A percentile compares a stretch with the other conserved stretches of the same genome.
Conservation (phyloP, 2,329 filamentous ascomycete genomes). For the Didymellaceae sp. region DNA sequence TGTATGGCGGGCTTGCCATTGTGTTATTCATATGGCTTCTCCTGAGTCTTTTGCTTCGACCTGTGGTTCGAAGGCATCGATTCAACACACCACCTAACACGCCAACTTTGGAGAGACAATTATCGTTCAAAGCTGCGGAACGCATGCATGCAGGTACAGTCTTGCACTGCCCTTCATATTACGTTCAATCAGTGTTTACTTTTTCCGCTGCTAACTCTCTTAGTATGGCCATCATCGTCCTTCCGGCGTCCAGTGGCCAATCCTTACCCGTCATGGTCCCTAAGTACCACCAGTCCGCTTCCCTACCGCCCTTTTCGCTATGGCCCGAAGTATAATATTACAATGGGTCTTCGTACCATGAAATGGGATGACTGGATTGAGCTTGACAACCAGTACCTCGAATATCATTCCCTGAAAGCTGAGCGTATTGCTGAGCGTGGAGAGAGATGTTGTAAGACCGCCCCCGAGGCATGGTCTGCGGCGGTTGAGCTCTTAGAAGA, state of each 20-base stretch:
- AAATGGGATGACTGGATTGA: conserved; percentile 81
- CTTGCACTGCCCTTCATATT: neutral
- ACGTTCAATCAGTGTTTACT: neutral
- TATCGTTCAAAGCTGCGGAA: conserved; percentile 43
- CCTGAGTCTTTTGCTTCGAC: conserved; percentile 32
- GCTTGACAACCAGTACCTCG: conserved; percentile 78
- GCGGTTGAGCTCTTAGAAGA: conserved; percentile 80
- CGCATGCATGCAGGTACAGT: conserved; percentile 57
- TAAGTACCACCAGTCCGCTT: conserved; percentile 72
- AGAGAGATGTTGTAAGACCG: conserved; percentile 70
- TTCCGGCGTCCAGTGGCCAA: conserved; percentile 66
- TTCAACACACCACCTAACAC: conserved; percentile 31
- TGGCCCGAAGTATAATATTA: conserved; percentile 77
- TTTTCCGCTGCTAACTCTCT: neutral
- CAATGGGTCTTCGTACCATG: conserved; percentile 76
- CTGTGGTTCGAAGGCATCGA: conserved; percentile 28
- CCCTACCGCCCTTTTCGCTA: conserved; percentile 81
- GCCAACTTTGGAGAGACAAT: conserved; percentile 57
- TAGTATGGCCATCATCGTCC: conserved; percentile 63
- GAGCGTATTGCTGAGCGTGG: conserved; percentile 71
- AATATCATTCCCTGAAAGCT: conserved; percentile 75
- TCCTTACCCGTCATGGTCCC: conserved; percentile 72
- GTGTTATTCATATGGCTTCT: neutral
- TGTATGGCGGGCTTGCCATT: neutral
- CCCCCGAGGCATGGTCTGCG: conserved; percentile 72